Evolutionary conservation across 169 alveolate species (phyloP).

Genomic region (Plasmodium blacklocki): DNA sequence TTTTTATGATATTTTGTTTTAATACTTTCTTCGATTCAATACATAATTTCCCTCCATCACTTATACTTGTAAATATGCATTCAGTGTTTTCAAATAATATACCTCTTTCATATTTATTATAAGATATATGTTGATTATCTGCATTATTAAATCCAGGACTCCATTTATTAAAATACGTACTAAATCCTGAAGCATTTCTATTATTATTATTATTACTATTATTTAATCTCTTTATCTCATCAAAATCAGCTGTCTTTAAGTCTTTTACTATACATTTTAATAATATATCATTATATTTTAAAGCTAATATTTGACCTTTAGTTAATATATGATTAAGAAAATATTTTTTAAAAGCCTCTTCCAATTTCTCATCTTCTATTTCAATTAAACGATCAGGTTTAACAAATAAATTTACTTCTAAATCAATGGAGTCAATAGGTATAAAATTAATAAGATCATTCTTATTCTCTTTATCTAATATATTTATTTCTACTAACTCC

Average conservation of each 20-base stretch:
- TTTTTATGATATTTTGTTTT: conserved; percentile 84
- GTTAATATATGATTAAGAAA: conserved; percentile 77
- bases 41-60: conserved; percentile 75
- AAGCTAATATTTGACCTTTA: conserved; percentile 78
- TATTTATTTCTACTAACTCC: conserved; percentile 71
- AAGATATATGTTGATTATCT: no score
- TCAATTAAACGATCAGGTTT: conserved; percentile 76
- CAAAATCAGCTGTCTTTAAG: conserved; percentile 64
- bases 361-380: conserved; percentile 68
- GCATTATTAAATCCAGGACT: no score
- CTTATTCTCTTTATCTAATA: conserved; percentile 71
- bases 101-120: conserved; percentile 8
- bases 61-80: conserved; percentile 71
- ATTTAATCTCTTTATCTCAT: conserved; percentile 42
- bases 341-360: conserved; percentile 52
- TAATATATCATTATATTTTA: conserved; percentile 76
- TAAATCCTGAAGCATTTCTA: neutral
- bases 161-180: no score
- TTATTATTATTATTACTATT: neutral
- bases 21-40: conserved; percentile 77
- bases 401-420: conserved; percentile 78
- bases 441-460: conserved; percentile 71
- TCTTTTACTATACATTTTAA: conserved; percentile 75
- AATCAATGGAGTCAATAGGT: conserved; percentile 77
- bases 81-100: conserved; percentile 67